phyloP scores from a whole-genome alignment of 495 filamentous ascomycete species.

The Hyaloscypha variabilis region DNA sequence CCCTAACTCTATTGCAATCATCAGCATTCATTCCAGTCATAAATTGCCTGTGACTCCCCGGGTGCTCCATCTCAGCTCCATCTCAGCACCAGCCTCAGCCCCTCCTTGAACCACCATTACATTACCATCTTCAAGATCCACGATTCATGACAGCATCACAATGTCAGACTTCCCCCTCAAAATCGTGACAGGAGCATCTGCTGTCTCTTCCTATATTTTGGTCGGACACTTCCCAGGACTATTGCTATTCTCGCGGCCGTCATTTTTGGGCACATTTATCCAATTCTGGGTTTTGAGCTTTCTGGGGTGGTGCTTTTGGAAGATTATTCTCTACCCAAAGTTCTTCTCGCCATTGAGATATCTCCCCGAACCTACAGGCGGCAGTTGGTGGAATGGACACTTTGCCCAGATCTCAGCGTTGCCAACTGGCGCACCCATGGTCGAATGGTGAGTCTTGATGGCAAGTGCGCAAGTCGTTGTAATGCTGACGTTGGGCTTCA shows the following conservation, averaged over 20 bases:
- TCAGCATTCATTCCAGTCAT: no score
- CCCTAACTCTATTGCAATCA: neutral
- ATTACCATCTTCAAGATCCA: neutral
- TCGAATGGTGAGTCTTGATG: constrained; percentile 49
- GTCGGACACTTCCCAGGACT: constrained; percentile 22
- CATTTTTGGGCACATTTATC: constrained; percentile 30
- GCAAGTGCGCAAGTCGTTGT: neutral
- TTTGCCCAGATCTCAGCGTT: constrained; percentile 54
- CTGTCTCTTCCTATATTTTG: constrained; percentile 16
- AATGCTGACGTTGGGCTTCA: constrained; percentile 29
- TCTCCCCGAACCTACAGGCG: constrained; percentile 59
- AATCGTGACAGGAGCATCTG: constrained; percentile 18
- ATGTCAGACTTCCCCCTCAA: constrained; percentile 27
- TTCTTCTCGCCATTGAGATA: constrained; percentile 71
- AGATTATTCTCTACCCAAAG: constrained; percentile 66
- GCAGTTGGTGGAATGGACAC: constrained; percentile 53
- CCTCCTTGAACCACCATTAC: neutral
- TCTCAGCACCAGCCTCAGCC: neutral
- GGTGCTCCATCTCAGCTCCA: neutral
- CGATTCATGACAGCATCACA: neutral
- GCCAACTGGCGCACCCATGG: constrained; percentile 61
- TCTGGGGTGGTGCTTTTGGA: constrained; percentile 45
- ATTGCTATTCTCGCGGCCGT: constrained; percentile 26
- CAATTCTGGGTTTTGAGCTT: constrained; percentile 25
- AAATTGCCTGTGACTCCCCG: neutral